Evolutionary conservation across 192 early-diverging fungal genomes (phyloP), one percentile per base, ranked within the genome.

Genomic region (Phycomyces blakesleeanus): DNA sequence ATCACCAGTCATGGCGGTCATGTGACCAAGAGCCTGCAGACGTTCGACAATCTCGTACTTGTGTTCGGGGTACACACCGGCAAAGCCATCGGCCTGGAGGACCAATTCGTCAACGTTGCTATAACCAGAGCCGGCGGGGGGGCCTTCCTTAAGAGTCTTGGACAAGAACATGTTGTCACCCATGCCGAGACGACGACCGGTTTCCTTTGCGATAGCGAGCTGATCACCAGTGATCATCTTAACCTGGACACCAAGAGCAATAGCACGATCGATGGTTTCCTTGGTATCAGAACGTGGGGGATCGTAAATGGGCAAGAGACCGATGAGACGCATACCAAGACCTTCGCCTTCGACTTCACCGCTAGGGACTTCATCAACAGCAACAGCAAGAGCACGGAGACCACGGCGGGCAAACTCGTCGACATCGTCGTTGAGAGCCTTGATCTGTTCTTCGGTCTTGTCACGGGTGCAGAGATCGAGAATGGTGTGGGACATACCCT

Each of bases 181-280:
- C 83, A 89, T 82, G 61, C 80, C 78, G 57, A 85, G 77, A 71
- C 81, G 76, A 72, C 80, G 77, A 57, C 81, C 83, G 61, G 81
- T 89, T 78, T 91, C 93, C 85, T 89, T 93, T 68, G 87, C 90
- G 75, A 92, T 90, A 68, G 88, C 88, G 61, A 86, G 77, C 78
- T 93, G 91, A 78, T 95, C 93, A 74, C 90, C 93, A 64, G 93
- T 95, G 70, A 95, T 91, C 93, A 95, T 95, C 85, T 93, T 93
- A 74, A 95, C 91, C 60, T 84, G 66, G 51, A 89, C 83, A 72
- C 87, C 87, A 53, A 89, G 83, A 64, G 81, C 82, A 63, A 83
- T 79, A 71, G 85, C 85, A 57, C 85, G 85, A 61, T 85, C 83
- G 66, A 89, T 87, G 41, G 87, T 89, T 71, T 89, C 85, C 83